Conservation (phyloP, 2,329 filamentous ascomycete genomes). For the Mollisiaceae sp. region DNA sequence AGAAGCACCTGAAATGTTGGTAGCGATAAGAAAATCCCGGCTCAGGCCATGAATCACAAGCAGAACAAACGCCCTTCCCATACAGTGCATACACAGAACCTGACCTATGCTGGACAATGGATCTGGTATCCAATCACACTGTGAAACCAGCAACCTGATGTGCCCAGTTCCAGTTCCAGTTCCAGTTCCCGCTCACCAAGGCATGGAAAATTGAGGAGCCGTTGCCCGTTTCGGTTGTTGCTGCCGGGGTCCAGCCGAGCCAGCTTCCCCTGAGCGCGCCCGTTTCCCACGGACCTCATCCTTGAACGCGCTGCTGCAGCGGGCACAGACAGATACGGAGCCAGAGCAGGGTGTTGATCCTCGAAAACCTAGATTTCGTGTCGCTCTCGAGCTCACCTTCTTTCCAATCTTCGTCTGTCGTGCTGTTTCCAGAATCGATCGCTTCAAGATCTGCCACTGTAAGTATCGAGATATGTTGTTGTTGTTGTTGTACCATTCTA, state of each 20-base stretch:
- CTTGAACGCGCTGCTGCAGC: constrained; percentile 6
- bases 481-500: constrained; percentile 15
- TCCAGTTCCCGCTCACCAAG: not conserved
- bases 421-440: constrained; percentile 21
- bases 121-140: constrained; percentile 7
- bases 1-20: not conserved
- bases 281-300: not conserved
- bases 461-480: constrained; percentile 17
- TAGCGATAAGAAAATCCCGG: constrained; percentile 6
- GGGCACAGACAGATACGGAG: constrained; percentile 15
- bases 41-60: not conserved
- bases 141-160: not conserved
- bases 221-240: not conserved
- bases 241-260: not conserved
- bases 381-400: constrained; percentile 15
- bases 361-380: constrained; percentile 20
- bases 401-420: constrained; percentile 13
- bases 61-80: not conserved
- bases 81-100: not conserved
- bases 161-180: too few species aligned
- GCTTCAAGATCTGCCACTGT: constrained; percentile 28
- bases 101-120: not conserved
- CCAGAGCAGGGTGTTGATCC: constrained; percentile 12
- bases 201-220: not conserved
- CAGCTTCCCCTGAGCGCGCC: not conserved